Evolutionary conservation across 208 protist genomes (phyloP), one percentile per base, ranked within the genome.

Genomic region (Acanthamoeba divionensis): DNA sequence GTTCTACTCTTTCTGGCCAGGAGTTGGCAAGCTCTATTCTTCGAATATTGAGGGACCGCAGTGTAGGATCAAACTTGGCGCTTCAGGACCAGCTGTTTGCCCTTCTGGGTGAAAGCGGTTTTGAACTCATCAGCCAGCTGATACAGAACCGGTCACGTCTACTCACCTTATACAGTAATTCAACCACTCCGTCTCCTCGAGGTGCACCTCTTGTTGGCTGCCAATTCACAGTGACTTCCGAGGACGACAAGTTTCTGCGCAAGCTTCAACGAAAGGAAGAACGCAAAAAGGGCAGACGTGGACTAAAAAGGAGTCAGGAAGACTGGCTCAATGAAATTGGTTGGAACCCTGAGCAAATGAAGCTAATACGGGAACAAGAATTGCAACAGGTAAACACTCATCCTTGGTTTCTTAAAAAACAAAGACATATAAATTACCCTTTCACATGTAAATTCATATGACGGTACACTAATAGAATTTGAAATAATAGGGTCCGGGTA

Each of bases 121-220:
- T 87, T 45, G 77, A 87, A 36, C 67, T 87, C 77, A 87, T 87
- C 48, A 67, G 54, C 55, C 77, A 69, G 9, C 77, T 87, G n/a
- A 18, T 87, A 36, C 77, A 87, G 55, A 33, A 45, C 13, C 77
- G 77, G 24, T 33, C 77, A n/a, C 47, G 36, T 4, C 63, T 87
- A 5, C 77, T 87, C 33, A 67, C 77, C 31, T 62, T 87, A 52
- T 87, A 87, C 54, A 12, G 15, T 15, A 65, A 87, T 57, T n/a
- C n/a, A n/a, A n/a, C n/a, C n/a, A n/a, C n/a, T n/a, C n/a, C n/a
- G n/a, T n/a, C n/a, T n/a, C n/a, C n/a, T n/a, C n/a, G n/a, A n/a
- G n/a, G n/a, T n/a, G n/a, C n/a, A n/a, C 48, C 77, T 8, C 6
- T 57, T 9, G 36, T 67, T 21, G 54, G 12, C 12, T 7, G 77